These are phyloP conservation scores for Beauveria varroae DNA, from an alignment of 2,329 filamentous ascomycete genomes.

Conservation along the genomic window DNA sequence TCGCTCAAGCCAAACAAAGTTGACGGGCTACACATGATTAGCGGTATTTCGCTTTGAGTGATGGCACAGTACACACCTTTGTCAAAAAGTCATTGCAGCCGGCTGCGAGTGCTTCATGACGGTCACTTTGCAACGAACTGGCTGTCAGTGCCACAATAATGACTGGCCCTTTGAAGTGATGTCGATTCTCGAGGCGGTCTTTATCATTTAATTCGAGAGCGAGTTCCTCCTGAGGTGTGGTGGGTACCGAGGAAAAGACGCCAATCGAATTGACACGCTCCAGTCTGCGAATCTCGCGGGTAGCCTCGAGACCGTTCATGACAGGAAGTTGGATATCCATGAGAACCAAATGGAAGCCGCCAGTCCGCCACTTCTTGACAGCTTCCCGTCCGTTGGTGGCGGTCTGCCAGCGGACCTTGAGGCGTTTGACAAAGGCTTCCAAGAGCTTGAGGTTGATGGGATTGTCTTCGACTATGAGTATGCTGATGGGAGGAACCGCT, in stretches of 20 bases:
- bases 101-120: slow-evolving; percentile 87
- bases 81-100: slow-evolving; percentile 98
- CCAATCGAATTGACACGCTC: slow-evolving; percentile 90
- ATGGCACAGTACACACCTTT: slow-evolving; percentile 57
- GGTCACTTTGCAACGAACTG: slow-evolving; percentile 87
- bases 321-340: slow-evolving; percentile 98
- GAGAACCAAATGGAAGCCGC: slow-evolving; percentile 89
- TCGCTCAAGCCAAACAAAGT: slow-evolving; percentile 92
- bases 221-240: slow-evolving; percentile 41
- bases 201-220: slow-evolving; percentile 47
- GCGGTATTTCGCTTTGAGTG: neutral
- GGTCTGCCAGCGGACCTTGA: slow-evolving; percentile 96
- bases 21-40: slow-evolving; percentile 64
- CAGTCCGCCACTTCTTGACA: slow-evolving; percentile 84
- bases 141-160: slow-evolving; percentile 97
- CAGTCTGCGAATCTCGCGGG: slow-evolving; percentile 83
- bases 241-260: slow-evolving; percentile 68
- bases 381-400: slow-evolving; percentile 93
- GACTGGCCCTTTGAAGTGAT: slow-evolving; percentile 88
- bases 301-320: slow-evolving; percentile 93
- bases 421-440: slow-evolving; percentile 89
- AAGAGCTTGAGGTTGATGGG: slow-evolving; percentile 92
- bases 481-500: slow-evolving; percentile 89
- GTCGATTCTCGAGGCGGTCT: slow-evolving; percentile 60
- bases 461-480: slow-evolving; percentile 97